Evolutionary conservation across 495 filamentous ascomycete genomes (phyloP), one percentile per base, ranked within the genome.

Genomic region (Tetracladium setigerum): DNA sequence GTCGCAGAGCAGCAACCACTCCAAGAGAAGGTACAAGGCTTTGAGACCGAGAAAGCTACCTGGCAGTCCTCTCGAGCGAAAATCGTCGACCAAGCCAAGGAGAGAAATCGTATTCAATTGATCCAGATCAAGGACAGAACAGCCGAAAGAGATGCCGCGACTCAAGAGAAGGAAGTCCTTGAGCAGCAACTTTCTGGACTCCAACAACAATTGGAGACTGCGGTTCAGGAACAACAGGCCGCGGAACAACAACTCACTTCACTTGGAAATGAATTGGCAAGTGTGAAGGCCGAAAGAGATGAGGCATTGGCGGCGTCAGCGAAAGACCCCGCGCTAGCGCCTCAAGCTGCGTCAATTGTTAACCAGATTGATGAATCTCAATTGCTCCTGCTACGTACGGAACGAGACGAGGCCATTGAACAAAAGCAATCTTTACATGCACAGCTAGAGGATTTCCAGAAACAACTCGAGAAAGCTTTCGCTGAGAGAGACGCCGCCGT

Each of bases 1-100:
- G 64, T 77, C 34, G 62, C 74, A 38, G 72, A 74, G 16, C 80
- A 80, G 32, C 62, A 73, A 24, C 61, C 73, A 1, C 69, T 95
- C 2, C 75, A 81, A 57, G 66, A 77, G 38, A 70, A 77, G 50
- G 45, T 81, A 8, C 54, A 67, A 34, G 67, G 67, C 38, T 56
- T 68, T 10, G 69, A 78, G 47, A 56, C 60, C n/a, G 73, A 74
- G 54, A 67, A 74, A 13, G 60, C 49, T 10, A 47, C 54, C 10
- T 77, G 73, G 73, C 55, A 62, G 30, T 42, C 59, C 1, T 63
- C 59, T 8, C 59, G 63, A 33, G 61, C 65, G 35, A 68, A 63
- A 35, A 54, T 77, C 0, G 61, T 70, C 9, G 66, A 62, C 8
- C 69, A 71, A 44, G 73, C 73, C 47, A 79, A 78, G 60, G 62